phyloP scores from a whole-genome alignment of 306 rosid genomes.

The Gillenia trifoliata region DNA sequence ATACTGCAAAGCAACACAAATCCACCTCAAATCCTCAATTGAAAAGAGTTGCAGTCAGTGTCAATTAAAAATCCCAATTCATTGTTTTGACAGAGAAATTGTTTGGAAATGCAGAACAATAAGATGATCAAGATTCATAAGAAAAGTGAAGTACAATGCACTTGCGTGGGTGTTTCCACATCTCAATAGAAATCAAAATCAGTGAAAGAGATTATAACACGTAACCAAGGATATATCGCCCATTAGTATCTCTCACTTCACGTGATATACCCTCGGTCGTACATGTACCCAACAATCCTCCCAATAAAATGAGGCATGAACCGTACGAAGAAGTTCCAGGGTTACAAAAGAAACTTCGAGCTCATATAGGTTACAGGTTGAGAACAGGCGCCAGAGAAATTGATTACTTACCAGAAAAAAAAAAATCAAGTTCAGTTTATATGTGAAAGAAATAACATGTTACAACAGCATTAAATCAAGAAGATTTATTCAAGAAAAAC shows the following conservation, averaged over 20 bases:
- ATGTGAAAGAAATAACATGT: constrained; percentile 6
- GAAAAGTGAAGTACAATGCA: no score
- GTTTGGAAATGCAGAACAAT: not conserved
- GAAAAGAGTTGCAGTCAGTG: not conserved
- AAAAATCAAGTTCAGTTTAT: constrained; percentile 15
- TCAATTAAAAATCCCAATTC: no score
- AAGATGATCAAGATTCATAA: not conserved
- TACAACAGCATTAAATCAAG: constrained; percentile 14
- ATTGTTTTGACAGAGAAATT: no score
- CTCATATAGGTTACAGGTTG: not conserved
- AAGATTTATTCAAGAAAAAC: not conserved
- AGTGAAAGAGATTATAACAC: not conserved
- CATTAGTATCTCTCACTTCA: no score
- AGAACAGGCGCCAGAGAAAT: not conserved
- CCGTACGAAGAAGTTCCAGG: no score
- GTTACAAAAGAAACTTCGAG: not conserved
- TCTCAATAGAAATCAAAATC: not conserved
- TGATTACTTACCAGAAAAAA: constrained; percentile 3
- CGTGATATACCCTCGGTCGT: no score
- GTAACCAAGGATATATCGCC: no score
- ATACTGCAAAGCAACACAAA: not conserved
- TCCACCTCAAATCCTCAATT: not conserved
- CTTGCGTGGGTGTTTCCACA: no score
- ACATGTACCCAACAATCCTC: no score
- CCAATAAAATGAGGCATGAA: no score